Evolutionary conservation across 257 asterid genomes (phyloP).

Genomic region (Cruciata laevipes): DNA sequence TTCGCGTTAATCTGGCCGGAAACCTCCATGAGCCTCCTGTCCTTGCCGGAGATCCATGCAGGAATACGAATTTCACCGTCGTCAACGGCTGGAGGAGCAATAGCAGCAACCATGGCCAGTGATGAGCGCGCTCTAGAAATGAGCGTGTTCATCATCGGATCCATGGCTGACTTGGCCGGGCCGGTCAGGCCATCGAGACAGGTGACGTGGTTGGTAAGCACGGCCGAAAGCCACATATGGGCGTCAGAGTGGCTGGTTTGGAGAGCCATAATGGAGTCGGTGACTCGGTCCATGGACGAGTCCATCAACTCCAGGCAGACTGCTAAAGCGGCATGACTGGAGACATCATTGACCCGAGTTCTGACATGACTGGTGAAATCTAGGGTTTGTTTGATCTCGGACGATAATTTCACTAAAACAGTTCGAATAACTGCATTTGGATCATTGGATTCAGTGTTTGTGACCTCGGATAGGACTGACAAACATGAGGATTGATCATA

Average conservation of each 20-base stretch:
- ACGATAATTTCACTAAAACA: conserved; percentile 9
- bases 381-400: conserved; percentile 8
- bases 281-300: conserved; percentile 19
- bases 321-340: conserved; percentile 15
- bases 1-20: conserved; percentile 17
- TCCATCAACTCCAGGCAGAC: conserved; percentile 30
- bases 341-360: conserved; percentile 11
- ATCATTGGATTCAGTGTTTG: neutral
- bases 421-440: conserved; percentile 3
- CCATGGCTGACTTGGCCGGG: conserved; percentile 12
- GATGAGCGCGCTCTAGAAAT: conserved; percentile 19
- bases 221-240: conserved; percentile 28
- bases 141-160: conserved; percentile 18
- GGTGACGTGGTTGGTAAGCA: conserved; percentile 25
- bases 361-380: conserved; percentile 9
- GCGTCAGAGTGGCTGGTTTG: conserved; percentile 13
- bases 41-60: conserved; percentile 17
- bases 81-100: conserved; percentile 6
- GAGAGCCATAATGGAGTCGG: conserved; percentile 24
- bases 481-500: conserved; percentile 10
- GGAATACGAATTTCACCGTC: conserved; percentile 12
- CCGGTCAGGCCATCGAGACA: conserved; percentile 19
- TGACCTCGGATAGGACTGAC: neutral
- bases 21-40: conserved; percentile 22
- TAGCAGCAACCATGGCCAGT: conserved; percentile 21